These are phyloP conservation scores for Paraurostyla sp. DNA, from an alignment of 73 alveolate genomes.

Conservation along the genomic window DNA sequence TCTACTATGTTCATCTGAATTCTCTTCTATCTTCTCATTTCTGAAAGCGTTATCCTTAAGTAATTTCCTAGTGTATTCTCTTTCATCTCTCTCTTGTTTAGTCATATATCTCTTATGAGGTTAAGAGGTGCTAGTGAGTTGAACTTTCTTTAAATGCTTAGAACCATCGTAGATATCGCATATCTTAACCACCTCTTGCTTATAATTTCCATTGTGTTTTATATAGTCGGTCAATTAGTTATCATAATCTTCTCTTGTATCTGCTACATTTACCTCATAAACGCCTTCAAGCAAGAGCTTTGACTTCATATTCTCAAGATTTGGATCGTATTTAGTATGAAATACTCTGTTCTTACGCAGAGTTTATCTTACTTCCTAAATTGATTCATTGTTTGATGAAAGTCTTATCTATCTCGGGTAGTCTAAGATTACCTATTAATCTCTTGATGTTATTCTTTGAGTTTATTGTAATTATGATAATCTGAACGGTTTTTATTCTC, in stretches of 20 bases:
- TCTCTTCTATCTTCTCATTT: not conserved
- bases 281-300: constrained; percentile 8
- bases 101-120: no score
- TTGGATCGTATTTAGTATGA: constrained; percentile 9
- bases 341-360: constrained; percentile 6
- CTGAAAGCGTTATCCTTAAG: constrained; percentile 9
- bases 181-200: constrained; percentile 19
- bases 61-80: not conserved
- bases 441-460: no score
- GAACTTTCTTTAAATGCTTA: not conserved
- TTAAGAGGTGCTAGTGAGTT: not conserved
- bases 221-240: not conserved
- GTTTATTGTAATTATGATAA: no score
- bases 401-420: constrained; percentile 54
- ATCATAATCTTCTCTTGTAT: not conserved
- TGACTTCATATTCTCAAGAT: constrained; percentile 5
- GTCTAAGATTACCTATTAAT: not conserved
- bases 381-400: constrained; percentile 11
- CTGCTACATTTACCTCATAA: not conserved
- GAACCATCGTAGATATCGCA: not conserved
- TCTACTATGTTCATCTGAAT: not conserved
- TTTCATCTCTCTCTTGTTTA: not conserved
- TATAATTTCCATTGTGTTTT: constrained; percentile 28
- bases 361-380: not conserved
- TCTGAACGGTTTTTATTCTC: no score